Evolutionary conservation across 768 basidiomycete species (phyloP), one percentile per base, ranked within the genome.

Genomic region (Brasilioporus rufonigricans): DNA sequence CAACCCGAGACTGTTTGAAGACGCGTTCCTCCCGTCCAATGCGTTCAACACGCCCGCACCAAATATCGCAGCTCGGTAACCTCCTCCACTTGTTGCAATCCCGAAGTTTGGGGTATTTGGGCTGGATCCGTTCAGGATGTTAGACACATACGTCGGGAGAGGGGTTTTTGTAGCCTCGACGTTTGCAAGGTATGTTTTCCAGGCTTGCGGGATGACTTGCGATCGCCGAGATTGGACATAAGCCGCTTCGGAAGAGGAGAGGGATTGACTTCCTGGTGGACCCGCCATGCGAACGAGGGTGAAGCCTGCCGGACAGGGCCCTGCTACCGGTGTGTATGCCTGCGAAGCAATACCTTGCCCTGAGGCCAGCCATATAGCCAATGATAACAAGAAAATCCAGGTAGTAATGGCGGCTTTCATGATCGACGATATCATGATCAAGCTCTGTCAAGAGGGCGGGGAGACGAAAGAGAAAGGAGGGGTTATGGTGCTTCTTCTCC

Each of bases 21-120:
- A 73, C 2, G 64, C 35, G 48, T 83, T 84, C 31, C 80, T 68
- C 35, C 69, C 79, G 61, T 86, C 81, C 43, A 82, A 58, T 1
- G 77, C 73, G 13, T 71, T 73, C 46, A 79, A 58, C 21, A 82
- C 73, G 1, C 80, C 84, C 2, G 78, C 83, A 14, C 33, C 33
- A n/a, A n/a, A n/a, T n/a, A n/a, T n/a, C n/a, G n/a, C n/a, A n/a
- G n/a, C n/a, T n/a, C n/a, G n/a, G n/a, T 11, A 33, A 33, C n/a
- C n/a, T n/a, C 85, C 85, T 12, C 85, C 84, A 24, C 78, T 80
- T 23, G 76, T 66, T 0, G 83, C 81, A 48, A 84, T 78, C 0
- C 75, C 80, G 4, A 82, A 61, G n/a, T 57, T 73, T 3, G 77
- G 78, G 0, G 64, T 57, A 13, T 66, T 50, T 0, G 54, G 24